Evolutionary conservation across 352 stramenopile species (phyloP), one percentile per base, ranked within the genome.

Genomic region (Globisporangium irregulare): DNA sequence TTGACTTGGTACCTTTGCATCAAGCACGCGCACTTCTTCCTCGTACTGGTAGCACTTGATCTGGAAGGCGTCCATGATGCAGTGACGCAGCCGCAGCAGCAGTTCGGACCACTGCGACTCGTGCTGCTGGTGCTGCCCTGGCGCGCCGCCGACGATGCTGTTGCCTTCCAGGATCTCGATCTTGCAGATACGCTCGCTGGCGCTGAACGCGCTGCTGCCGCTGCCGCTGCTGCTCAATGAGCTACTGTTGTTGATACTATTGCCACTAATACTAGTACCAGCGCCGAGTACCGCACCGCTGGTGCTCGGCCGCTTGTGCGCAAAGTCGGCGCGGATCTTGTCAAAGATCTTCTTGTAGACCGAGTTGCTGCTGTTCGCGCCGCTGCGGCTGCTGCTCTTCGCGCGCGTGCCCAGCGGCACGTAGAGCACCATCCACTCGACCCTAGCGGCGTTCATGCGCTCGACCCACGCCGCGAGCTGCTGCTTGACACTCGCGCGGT

Each of bases 311-410:
- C 82, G 87, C 51, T 81, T 80, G 69, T 84, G 73, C 25, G 69
- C 68, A 67, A 93, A 92, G 64, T 95, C 86, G 0, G 73, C 67
- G 38, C 77, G 72, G 53, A 95, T 81, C 43, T 79, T 76, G 53
- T 95, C 86, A 62, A 92, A 91, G 25, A 95, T 81, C 74, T 91
- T 92, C 67, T 79, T 86, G 69, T 95, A 95, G 10, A 92, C 72
- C 15, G 74, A 69, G 61, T 78, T 77, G 18, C 27, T 57, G 29
- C 25, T 58, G 20, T 32, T 55, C 29, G 72, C 76, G 8, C 56
- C 34, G 59, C 80, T 80, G 3, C 78, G 68, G 14, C 82, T 81
- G 18, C 53, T 80, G 4, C 78, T 68, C n/a, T 84, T 81, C 46
- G 82, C 76, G 32, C 79, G 77, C 34, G 86, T 94, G 5, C 88